These are phyloP conservation scores for Aurifilum marmelostoma DNA, from an alignment of 2,329 filamentous ascomycete species.

Conservation along the genomic window DNA sequence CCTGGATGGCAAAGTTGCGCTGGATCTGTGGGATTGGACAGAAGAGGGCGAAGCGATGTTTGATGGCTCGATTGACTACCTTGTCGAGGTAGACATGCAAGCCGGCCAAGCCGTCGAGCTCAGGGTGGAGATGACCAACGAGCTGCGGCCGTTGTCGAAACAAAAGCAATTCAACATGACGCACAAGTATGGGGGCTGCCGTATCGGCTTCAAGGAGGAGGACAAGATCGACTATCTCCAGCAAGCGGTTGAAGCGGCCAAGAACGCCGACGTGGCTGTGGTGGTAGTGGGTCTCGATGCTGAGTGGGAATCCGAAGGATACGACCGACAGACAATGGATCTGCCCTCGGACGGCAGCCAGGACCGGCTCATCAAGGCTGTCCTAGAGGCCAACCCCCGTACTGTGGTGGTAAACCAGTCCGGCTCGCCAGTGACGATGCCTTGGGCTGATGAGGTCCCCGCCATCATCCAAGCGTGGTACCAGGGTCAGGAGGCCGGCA, in stretches of 20 bases:
- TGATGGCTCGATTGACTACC: conserved; percentile 66
- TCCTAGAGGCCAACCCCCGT: conserved; percentile 64
- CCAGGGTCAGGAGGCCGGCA: conserved; percentile 70
- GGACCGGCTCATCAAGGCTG: conserved; percentile 65
- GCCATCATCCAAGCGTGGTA: conserved; percentile 74
- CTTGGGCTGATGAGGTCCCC: conserved; percentile 67
- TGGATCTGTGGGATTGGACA: conserved; percentile 72
- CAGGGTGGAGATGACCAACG: conserved; percentile 67
- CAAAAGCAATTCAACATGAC: conserved; percentile 60
- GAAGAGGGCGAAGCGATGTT: conserved; percentile 74
- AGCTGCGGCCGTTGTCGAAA: conserved; percentile 63
- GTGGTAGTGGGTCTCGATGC: conserved; percentile 71
- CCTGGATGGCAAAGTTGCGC: conserved; percentile 60
- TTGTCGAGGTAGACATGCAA: conserved; percentile 63
- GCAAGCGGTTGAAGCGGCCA: conserved; percentile 65
- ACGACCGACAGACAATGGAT: conserved; percentile 66
- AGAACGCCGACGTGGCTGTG: conserved; percentile 66
- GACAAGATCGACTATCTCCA: conserved; percentile 65
- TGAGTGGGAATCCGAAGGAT: conserved; percentile 77
- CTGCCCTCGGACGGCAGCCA: conserved; percentile 60
- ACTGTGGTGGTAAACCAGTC: conserved; percentile 73
- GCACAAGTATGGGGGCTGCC: conserved; percentile 71
- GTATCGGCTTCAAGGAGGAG: conserved; percentile 71
- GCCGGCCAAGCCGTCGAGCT: conserved; percentile 64
- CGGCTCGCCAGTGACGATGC: conserved; percentile 70